Conservation (phyloP, 2,329 filamentous ascomycete genomes). For the Penicillium corylophilum region DNA sequence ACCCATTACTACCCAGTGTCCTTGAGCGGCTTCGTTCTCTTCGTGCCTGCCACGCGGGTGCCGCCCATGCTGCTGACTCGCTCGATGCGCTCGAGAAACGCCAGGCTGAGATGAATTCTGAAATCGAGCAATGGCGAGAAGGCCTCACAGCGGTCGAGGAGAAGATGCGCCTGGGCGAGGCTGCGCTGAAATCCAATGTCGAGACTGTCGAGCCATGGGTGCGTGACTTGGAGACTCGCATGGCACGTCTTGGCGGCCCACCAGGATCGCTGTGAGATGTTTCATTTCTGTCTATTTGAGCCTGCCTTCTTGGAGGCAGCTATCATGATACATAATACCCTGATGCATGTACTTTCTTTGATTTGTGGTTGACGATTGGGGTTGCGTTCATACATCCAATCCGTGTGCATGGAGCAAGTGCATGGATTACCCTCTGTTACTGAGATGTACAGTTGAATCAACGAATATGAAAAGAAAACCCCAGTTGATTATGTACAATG, state of each 20-base stretch:
- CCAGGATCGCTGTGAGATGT: conserved; percentile 12
- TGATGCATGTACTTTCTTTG: conserved; percentile 17
- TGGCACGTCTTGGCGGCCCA: conserved; percentile 57
- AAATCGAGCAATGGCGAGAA: conserved; percentile 82
- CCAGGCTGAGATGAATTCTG: conserved; percentile 77
- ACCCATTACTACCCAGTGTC: conserved; percentile 79
- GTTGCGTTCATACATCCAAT: conserved; percentile 3
- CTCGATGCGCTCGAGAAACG: conserved; percentile 74
- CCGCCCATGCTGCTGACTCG: conserved; percentile 75
- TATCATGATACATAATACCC: conserved; percentile 27
- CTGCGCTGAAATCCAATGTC: conserved; percentile 73
- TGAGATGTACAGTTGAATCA: neutral
- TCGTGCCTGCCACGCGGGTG: conserved; percentile 80
- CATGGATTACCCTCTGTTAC: neutral
- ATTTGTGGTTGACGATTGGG: neutral
- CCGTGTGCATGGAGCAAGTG: neutral
- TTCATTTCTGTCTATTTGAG: conserved; percentile 4
- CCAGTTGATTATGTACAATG: neutral
- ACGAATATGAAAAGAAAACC: neutral
- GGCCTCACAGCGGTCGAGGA: conserved; percentile 76
- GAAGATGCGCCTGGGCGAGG: conserved; percentile 68
- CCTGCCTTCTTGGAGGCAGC: conserved; percentile 3
- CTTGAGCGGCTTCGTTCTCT: conserved; percentile 83
- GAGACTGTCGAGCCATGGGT: conserved; percentile 87
- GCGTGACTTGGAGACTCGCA: conserved; percentile 75